A percentile compares a stretch with the other conserved stretches of the same genome.
phyloP scores from a whole-genome alignment of 2,329 filamentous ascomycete species.

The Xylariaceae sp. region DNA sequence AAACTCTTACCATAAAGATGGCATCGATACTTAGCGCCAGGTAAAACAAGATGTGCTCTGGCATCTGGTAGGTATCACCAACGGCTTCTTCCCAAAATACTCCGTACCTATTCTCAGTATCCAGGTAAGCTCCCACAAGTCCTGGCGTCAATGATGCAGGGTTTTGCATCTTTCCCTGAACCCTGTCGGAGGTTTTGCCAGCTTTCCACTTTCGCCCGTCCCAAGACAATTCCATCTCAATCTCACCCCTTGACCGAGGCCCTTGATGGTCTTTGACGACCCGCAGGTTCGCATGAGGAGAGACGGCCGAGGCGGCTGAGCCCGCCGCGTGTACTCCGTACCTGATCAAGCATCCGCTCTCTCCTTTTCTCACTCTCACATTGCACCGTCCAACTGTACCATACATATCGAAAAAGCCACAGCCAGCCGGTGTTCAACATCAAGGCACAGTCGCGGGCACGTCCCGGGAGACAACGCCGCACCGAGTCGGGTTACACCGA shows the following conservation, averaged over 20 bases:
- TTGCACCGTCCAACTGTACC: not conserved
- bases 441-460: not conserved
- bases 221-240: not conserved
- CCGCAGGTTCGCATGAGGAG: not conserved
- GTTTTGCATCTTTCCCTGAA: not conserved
- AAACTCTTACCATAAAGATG: not conserved
- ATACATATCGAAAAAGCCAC: not conserved
- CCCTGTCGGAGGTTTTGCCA: conserved; percentile 1
- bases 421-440: not conserved
- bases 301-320: not conserved
- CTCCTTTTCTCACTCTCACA: too few species aligned
- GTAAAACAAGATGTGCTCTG: not conserved
- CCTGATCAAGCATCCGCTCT: not conserved
- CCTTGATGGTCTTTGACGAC: not conserved
- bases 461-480: too few species aligned
- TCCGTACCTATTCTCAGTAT: not conserved
- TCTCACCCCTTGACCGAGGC: not conserved
- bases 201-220: not conserved
- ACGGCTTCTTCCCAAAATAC: not conserved
- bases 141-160: not conserved
- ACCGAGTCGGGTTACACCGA: too few species aligned
- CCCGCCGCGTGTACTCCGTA: not conserved
- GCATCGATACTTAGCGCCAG: not conserved
- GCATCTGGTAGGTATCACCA: not conserved
- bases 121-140: not conserved